phyloP scores from a whole-genome alignment of 176 grass and related monocot species.

The Miscanthus lutarioriparius region DNA sequence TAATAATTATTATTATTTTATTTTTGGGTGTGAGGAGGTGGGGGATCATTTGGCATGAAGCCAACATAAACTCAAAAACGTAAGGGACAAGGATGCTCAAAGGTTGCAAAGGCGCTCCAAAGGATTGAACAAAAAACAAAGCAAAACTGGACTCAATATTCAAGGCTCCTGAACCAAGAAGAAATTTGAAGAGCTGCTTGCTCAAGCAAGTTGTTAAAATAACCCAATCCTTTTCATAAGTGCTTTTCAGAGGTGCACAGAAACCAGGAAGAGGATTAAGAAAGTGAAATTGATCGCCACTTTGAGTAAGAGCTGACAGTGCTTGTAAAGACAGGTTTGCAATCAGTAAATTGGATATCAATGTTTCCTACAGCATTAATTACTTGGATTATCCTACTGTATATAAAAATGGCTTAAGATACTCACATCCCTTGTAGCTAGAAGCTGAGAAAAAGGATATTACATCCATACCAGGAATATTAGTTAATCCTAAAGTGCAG shows the following conservation, averaged over 20 bases:
- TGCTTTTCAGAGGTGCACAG: neutral
- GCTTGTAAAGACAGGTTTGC: neutral
- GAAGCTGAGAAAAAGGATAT: neutral
- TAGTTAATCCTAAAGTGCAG: neutral
- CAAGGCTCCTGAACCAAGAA: neutral
- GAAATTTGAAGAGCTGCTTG: neutral
- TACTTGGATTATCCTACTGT: neutral
- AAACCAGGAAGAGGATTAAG: neutral
- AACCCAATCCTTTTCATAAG: neutral
- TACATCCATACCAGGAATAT: neutral
- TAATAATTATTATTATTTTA: no score
- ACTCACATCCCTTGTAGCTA: neutral
- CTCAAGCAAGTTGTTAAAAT: neutral
- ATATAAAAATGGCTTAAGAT: neutral
- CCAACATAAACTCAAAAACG: neutral
- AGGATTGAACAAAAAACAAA: neutral
- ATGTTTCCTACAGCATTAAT: conserved; percentile 14
- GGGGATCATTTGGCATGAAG: no score
- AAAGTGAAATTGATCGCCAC: neutral
- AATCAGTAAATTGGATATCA: neutral
- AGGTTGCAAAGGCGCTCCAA: neutral
- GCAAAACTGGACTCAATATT: neutral
- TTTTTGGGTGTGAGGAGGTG: no score
- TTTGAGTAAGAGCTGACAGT: neutral
- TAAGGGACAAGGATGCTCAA: neutral